Percentiles rank a stretch among this genome's conserved stretches.
Evolutionary conservation across 2,329 filamentous ascomycete genomes (phyloP).

Genomic region (Apiospora aurea): DNA sequence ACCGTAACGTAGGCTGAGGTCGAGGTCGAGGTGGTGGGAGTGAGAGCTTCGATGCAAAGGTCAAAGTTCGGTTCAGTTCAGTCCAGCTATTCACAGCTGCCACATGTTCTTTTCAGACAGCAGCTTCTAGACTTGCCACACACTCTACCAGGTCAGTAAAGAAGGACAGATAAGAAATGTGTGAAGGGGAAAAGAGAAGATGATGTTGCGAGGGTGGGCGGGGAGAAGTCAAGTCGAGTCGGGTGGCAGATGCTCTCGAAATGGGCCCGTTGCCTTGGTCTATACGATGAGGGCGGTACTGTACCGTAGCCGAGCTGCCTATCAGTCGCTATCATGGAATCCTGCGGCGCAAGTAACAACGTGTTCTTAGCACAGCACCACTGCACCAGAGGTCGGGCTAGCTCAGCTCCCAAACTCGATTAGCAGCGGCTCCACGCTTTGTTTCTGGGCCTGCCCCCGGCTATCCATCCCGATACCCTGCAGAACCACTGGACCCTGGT

Average conservation of each 20-base stretch:
- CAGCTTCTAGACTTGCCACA: constrained; percentile 31
- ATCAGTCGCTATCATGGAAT: constrained; percentile 1
- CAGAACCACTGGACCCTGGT: not conserved
- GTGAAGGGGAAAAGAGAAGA: not conserved
- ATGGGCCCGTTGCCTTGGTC: constrained; percentile 2
- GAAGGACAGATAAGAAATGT: constrained; percentile 13
- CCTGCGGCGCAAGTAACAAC: constrained; percentile 26
- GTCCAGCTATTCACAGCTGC: constrained; percentile 37
- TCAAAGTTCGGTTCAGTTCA: not conserved
- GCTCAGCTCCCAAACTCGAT: constrained; percentile 17
- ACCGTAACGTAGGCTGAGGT: not conserved
- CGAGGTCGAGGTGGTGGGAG: not conserved
- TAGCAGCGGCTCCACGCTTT: constrained; percentile 20
- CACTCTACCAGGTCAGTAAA: constrained; percentile 19
- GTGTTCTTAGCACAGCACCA: constrained; percentile 28
- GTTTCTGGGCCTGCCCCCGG: not conserved
- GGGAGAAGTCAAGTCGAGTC: not conserved
- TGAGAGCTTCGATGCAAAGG: not conserved
- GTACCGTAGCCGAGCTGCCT: not conserved
- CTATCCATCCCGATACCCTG: constrained; percentile 13
- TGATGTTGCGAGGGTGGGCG: not conserved
- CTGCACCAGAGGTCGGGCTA: not conserved
- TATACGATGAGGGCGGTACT: not conserved
- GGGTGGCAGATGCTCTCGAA: constrained; percentile 7
- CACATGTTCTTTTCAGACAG: constrained; percentile 41